Base-by-base conservation (phyloP, 192 early-diverging fungal genomes). In the Diversispora epigaea region DNA sequence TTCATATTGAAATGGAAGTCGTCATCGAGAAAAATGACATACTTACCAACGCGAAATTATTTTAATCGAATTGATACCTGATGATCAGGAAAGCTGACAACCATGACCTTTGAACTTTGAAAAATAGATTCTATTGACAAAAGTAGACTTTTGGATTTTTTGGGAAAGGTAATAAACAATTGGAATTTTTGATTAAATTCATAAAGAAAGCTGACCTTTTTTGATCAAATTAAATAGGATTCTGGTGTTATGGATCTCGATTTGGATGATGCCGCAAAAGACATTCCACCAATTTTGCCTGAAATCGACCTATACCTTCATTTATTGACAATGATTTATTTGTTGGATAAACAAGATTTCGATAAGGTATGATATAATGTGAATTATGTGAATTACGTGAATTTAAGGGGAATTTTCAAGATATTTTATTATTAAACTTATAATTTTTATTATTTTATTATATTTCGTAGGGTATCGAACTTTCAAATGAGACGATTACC, bases 291-390 rank as follows among this genome's bases (percentile, higher is more conserved):
- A 77, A 79, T 78, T 63, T 76, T 77, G 68, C 93, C 96, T 9
- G 96, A 97, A 79, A 85, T 92, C 39, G 93, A 93, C 77, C 84
- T 95, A 43, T 98, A 93, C 71, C 83, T 98, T 58, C 88, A 91
- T 62, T 83, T 94, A 45, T 81, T 97, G 79, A 87, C 90, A 2
- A 84, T 95, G 79, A 86, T 97, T 14, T 90, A 85, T 66, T 85
- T 96, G 12, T 86, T 97, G 64, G 97, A 99, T 78, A 85, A 87
- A 71, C 86, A 91, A 56, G 81, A 89, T 61, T 77, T 85, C 49
- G 88, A 91, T 56, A 83, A 89, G 83, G 95, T 91, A 81, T 21
- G 64, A 10, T 49, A 49, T 49, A n/a, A n/a, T 46, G 14, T 39
- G 10, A 22, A 17, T 11, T 68, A 10, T 17, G 21, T 32, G 12